Base-by-base conservation (phyloP, 1,284 basidiomycete genomes). In the Xanthoconium separans region DNA sequence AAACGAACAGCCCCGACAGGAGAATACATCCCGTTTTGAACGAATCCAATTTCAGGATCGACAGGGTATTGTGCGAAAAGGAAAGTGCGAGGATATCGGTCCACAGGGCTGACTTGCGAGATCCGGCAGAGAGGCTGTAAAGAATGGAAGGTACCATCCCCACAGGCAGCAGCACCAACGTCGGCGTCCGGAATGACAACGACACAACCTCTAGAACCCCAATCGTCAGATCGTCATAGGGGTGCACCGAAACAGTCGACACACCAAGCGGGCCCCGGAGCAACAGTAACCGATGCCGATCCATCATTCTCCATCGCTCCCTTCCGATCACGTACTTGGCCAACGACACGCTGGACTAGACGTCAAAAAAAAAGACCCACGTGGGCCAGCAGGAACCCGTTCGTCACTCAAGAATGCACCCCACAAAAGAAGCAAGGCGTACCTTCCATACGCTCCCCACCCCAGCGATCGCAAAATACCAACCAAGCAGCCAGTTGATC, bases 21-120 rank as follows among this genome's bases (percentile, higher is more conserved):
- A 99, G 80, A 53, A 95, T 84, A 50, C 81, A 80, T 2, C 95
- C 96, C 7, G 96, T 98, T 62, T 80, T 75, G 79, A 98, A 97
- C 18, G 89, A 91, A 73, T 99, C 96, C 39, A 99, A 74, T 67
- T 89, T 89, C 64, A 98, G 77, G 55, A 96, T 72, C 24, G 85
- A 81, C 51, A 99, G 77, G 2, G 93, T 89, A 59, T 89, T 91
- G 65, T 91, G 85, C 11, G 90, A 84, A 66, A 98, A 91, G 1
- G 91, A 90, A 39, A 98, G 77, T 0, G 87, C 91, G 10, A 98
- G 78, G 31, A 95, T 67, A 71, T 98, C 89, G 40, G 87, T 90
- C 24, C 94, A 73, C 30, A 94, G 65, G 55, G 85, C 89, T 37
- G 91, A 87, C 66, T 81, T 83, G 48, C 77, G 76, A 12, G 74